phyloP scores from a whole-genome alignment of 768 basidiomycete species.

The Gyrodon lividus region DNA sequence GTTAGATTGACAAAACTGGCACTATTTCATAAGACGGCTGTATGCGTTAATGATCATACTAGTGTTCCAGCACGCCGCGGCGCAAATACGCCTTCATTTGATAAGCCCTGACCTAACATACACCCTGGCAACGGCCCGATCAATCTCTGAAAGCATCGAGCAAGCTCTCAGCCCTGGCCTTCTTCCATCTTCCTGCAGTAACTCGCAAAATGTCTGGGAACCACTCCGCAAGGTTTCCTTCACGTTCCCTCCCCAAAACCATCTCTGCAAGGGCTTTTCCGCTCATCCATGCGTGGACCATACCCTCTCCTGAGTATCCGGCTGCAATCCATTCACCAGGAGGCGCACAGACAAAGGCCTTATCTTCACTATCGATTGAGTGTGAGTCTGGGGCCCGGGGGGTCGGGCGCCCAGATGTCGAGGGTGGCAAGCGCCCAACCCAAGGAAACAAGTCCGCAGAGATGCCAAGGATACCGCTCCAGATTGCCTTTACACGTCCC shows the following conservation, averaged over 20 bases:
- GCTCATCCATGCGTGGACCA: slow-evolving; percentile 69
- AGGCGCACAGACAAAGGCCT: slow-evolving; percentile 17
- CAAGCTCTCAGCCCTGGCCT: slow-evolving; percentile 48
- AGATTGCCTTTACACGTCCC: slow-evolving; percentile 52
- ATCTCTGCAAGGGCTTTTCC: slow-evolving; percentile 60
- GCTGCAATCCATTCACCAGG: slow-evolving; percentile 74
- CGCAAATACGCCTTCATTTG: too few species aligned
- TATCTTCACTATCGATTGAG: not conserved
- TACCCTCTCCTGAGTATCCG: slow-evolving; percentile 72
- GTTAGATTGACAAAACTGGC: too few species aligned
- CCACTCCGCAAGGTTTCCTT: slow-evolving; percentile 36
- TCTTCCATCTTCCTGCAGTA: slow-evolving; percentile 51
- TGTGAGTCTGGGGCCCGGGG: slow-evolving; percentile 10
- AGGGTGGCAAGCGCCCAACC: slow-evolving; percentile 63
- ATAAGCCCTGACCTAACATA: too few species aligned
- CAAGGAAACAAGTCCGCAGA: slow-evolving; percentile 65
- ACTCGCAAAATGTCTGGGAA: slow-evolving; percentile 52
- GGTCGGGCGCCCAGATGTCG: slow-evolving; percentile 42
- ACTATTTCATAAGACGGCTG: too few species aligned
- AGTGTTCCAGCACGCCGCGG: too few species aligned
- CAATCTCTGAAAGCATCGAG: slow-evolving; percentile 8
- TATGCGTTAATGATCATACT: too few species aligned
- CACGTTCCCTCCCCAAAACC: slow-evolving; percentile 43
- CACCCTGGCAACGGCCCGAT: not conserved
- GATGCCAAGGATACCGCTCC: slow-evolving; percentile 65